These are phyloP conservation scores for Talaromyces sp. DNA, from an alignment of 2,329 filamentous ascomycete species.

Conservation along the genomic window DNA sequence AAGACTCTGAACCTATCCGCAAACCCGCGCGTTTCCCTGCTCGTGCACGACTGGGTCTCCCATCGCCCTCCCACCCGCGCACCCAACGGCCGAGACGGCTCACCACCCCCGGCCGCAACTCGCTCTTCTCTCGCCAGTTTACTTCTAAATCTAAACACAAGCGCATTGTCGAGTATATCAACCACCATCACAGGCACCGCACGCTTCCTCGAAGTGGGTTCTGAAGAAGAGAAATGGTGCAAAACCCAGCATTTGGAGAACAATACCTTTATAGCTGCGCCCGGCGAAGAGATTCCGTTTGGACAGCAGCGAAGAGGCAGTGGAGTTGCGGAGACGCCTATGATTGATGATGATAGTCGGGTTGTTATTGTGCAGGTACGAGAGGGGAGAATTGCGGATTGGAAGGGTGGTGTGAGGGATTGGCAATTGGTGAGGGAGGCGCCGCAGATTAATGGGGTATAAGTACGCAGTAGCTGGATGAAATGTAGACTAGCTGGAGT, in stretches of 20 bases:
- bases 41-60: constrained; percentile 98
- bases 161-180: constrained; percentile 81
- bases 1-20: constrained; percentile 73
- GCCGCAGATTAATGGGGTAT: constrained; percentile 19
- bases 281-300: constrained; percentile 51
- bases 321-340: constrained; percentile 48
- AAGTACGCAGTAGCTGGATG: background rate
- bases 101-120: constrained; percentile 60
- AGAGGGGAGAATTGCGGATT: constrained; percentile 86
- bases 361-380: constrained; percentile 83
- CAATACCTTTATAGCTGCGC: constrained; percentile 71
- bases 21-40: constrained; percentile 84
- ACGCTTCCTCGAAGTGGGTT: constrained; percentile 67
- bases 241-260: constrained; percentile 82
- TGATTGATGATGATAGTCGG: constrained; percentile 71
- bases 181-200: constrained; percentile 93
- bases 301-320: constrained; percentile 38
- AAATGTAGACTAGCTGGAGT: background rate
- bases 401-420: constrained; percentile 90
- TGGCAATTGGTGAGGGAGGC: constrained; percentile 53
- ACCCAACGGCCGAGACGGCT: constrained; percentile 55
- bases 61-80: constrained; percentile 78
- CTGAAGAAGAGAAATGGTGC: constrained; percentile 81
- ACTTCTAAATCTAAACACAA: constrained; percentile 86
- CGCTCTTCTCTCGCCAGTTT: constrained; percentile 77